These are phyloP conservation scores for Cyamopsis tetragonoloba DNA, from an alignment of 306 rosid genomes.

Conservation along the genomic window DNA sequence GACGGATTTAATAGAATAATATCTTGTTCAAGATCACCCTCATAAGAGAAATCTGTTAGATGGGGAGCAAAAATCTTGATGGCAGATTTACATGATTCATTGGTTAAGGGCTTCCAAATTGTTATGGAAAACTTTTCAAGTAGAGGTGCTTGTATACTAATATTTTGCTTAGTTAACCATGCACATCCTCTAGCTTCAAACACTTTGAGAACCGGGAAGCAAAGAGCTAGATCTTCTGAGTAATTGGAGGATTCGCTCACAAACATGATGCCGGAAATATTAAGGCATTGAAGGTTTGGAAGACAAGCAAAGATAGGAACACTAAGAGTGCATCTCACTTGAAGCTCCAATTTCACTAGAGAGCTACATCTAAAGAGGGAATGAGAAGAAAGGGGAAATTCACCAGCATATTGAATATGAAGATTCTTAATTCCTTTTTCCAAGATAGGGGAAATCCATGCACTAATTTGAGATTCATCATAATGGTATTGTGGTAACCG, in stretches of 20 bases:
- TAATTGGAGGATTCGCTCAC: constrained; percentile 18
- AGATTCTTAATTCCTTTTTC: constrained; percentile 8
- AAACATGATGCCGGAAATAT: constrained; percentile 16
- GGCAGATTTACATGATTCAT: constrained; percentile 5
- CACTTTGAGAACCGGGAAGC: constrained; percentile 30
- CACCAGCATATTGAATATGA: constrained; percentile 26
- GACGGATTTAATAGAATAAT: not conserved
- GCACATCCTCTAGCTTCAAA: constrained; percentile 35
- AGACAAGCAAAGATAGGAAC: constrained; percentile 23
- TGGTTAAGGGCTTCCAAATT: constrained; percentile 17
- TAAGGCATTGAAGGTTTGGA: constrained; percentile 28
- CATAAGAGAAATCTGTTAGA: constrained; percentile 21
- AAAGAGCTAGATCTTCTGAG: constrained; percentile 8
- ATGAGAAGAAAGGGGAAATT: not conserved
- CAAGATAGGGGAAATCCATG: constrained; percentile 32
- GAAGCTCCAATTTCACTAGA: constrained; percentile 25
- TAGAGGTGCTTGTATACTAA: constrained; percentile 13
- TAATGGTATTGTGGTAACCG: constrained; percentile 7
- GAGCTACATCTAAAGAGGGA: constrained; percentile 30
- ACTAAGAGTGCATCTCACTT: constrained; percentile 22
- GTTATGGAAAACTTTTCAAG: constrained; percentile 24
- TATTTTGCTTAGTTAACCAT: constrained; percentile 22
- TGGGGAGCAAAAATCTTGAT: constrained; percentile 8
- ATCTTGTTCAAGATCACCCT: constrained; percentile 20
- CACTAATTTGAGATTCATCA: constrained; percentile 16